Base-by-base conservation (phyloP, 495 filamentous ascomycete genomes). In the Acidomyces sp. region DNA sequence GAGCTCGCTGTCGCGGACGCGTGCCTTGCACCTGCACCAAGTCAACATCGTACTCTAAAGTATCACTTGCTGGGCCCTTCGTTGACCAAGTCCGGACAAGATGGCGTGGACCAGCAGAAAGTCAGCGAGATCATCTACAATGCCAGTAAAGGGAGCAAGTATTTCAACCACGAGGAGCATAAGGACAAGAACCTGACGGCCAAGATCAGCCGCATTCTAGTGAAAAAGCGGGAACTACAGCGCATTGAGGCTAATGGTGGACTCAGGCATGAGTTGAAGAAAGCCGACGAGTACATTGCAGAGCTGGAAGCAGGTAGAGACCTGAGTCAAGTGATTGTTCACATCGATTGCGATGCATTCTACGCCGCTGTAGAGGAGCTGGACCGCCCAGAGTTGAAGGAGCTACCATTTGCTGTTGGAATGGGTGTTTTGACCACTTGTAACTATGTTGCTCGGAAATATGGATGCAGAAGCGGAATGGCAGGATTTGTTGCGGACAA, bases 71-170 rank as follows among this genome's bases (percentile, higher is more conserved):
- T 96, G n/a, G 90, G 90, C 1, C 90, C 90, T 0, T 94, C 87
- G 4, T 62, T 97, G 41, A 88, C 84, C 19, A 97, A 97, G 61
- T 81, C 88, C 20, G 90, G 90, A 1, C 90, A 96, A 55, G 86
- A 95, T 51, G 65, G 70, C 16, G 90, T 96, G n/a, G 82, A 96
- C 55, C 90, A 96, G 67, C 68, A 73, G 39, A 90, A 88, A 66
- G 82, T 93, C n/a, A 88, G 86, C 0, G 85, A 96, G 57, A 76
- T 99, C 43, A 99, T 99, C 36, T 95, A 93, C 62, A 83, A 92
- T 60, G 87, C 90, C 10, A 93, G 85, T 10, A 94, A 86, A 57
- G 92, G 92, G 18, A 93, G 85, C 42, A 95, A 93, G 56, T 99
- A 81, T 65, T 99, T 95, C 68, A 85, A 82, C 52, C 83, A 86